Percentiles rank a stretch among this genome's conserved stretches.
These are phyloP conservation scores for Cylindrotheca fusiformis DNA, from an alignment of 108 stramenopile genomes.

Conservation along the genomic window DNA sequence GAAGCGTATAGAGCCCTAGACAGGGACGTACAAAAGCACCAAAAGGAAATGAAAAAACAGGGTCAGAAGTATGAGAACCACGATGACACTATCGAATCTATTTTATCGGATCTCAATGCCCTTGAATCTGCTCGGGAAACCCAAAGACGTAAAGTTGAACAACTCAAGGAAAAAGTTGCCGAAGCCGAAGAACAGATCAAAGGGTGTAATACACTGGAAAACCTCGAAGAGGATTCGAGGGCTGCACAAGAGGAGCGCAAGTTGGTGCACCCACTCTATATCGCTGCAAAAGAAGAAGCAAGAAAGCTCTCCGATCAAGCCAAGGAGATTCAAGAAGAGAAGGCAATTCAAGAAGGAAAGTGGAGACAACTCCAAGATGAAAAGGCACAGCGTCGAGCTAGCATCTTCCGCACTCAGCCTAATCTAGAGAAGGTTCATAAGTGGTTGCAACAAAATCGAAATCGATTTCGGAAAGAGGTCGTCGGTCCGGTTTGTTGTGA, in stretches of 20 bases:
- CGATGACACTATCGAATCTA: slow-evolving; percentile 57
- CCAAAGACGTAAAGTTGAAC: slow-evolving; percentile 35
- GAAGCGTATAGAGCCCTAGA: slow-evolving; percentile 28
- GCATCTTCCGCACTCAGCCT: slow-evolving; percentile 33
- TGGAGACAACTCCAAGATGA: slow-evolving; percentile 51
- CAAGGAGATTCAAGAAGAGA: slow-evolving; percentile 24
- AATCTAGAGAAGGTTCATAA: slow-evolving; percentile 44
- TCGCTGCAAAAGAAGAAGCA: slow-evolving; percentile 28
- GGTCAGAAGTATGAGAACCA: slow-evolving; percentile 47
- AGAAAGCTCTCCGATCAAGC: slow-evolving; percentile 1
- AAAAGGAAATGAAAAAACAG: slow-evolving; percentile 48
- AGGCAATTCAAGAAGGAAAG: slow-evolving; percentile 23
- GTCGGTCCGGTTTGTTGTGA: slow-evolving; percentile 76
- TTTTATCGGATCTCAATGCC: slow-evolving; percentile 27
- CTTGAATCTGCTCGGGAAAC: slow-evolving; percentile 47
- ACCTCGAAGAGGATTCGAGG: slow-evolving; percentile 30
- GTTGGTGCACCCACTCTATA: slow-evolving; percentile 17
- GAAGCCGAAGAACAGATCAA: slow-evolving; percentile 25
- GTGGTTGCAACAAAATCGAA: slow-evolving; percentile 63
- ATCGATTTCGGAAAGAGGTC: slow-evolving; percentile 70
- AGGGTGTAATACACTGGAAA: slow-evolving; percentile 43
- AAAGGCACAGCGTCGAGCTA: slow-evolving; percentile 42
- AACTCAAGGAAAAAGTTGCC: slow-evolving; percentile 35
- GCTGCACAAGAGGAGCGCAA: slow-evolving; percentile 26
- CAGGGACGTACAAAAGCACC: slow-evolving; percentile 30